phyloP scores from a whole-genome alignment of 73 alveolate genomes.

The Paramecium tetraurelia region DNA sequence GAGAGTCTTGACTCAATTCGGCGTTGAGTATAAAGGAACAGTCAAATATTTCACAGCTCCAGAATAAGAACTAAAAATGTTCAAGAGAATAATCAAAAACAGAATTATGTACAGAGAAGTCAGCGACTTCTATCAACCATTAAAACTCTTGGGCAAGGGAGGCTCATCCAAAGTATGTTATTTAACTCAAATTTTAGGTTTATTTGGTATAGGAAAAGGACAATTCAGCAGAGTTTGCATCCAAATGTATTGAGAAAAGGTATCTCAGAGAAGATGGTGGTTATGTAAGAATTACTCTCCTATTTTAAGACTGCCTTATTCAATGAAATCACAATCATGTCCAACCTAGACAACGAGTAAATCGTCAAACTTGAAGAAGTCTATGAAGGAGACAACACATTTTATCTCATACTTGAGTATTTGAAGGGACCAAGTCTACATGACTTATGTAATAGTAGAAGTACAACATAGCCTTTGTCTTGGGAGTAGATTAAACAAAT shows the following conservation, averaged over 20 bases:
- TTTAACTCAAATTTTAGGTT: not conserved
- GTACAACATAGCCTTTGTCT: not conserved
- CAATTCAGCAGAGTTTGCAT: not conserved
- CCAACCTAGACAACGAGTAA: not conserved
- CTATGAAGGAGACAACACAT: constrained; percentile 60
- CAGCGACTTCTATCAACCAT: not conserved
- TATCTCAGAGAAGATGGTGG: constrained; percentile 20
- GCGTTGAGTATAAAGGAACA: not conserved
- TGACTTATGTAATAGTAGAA: constrained; percentile 37
- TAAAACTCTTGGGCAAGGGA: not conserved
- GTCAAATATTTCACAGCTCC: not conserved
- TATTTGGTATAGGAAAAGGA: not conserved
- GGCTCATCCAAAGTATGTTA: not conserved
- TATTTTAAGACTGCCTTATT: not conserved
- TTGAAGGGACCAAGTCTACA: constrained; percentile 41
- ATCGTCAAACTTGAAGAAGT: constrained; percentile 51
- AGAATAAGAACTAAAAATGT: not conserved
- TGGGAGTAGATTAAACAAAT: constrained; percentile 17
- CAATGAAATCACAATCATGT: not conserved
- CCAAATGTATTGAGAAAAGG: constrained; percentile 9
- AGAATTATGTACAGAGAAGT: constrained; percentile 5
- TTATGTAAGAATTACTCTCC: not conserved
- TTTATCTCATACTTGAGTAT: constrained; percentile 49
- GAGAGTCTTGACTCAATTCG: not conserved
- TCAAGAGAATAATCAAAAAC: not conserved